Evolutionary conservation across 768 basidiomycete species (phyloP), one percentile per base, ranked within the genome.

Genomic region (Austroboletus festivus): DNA sequence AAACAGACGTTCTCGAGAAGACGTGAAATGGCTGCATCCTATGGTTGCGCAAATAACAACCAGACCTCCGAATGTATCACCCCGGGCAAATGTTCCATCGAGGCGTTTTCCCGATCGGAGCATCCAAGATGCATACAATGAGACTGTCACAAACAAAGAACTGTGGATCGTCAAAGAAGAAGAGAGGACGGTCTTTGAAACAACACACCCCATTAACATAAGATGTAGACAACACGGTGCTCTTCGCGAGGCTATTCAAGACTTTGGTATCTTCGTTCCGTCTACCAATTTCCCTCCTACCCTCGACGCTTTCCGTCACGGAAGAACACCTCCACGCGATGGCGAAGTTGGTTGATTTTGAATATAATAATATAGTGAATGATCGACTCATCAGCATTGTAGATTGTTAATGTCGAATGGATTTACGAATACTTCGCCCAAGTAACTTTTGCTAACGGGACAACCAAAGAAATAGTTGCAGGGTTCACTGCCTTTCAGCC

Each of bases 401-500:
- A 51, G 46, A 6, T 39, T 1, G 21, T 35, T 1, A 0, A 42
- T 12, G 45, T 23, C 1, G 47, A 63, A 30, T 58, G 39, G 26
- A 53, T 48, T 7, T 60, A 57, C 18, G 61, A 62, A 35, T 58
- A 60, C 22, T 55, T 57, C 30, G 30, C 40, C 15, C 55, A 41
- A 13, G 16, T 60, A 10, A 2, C 23, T 6, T 57, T 63, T 13
- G 23, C 47, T 13, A 50, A 61, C 22, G 58, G 51, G 35, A 54
- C 51, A 4, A 57, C 26, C 9, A 21, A 31, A 42, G 52, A 60
- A 15, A 34, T 63, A 9, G 35, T 31, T 1, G 54, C 48, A 18
- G 61, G 61, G n/a, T 1, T 48, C 12, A 63, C 61, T 3, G 16
- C 41, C 23, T 61, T 61, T 16, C 46, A 47, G 4, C 61, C 61